phyloP scores from a whole-genome alignment of 345 rosid species.

The Lenwebbia sp. region DNA sequence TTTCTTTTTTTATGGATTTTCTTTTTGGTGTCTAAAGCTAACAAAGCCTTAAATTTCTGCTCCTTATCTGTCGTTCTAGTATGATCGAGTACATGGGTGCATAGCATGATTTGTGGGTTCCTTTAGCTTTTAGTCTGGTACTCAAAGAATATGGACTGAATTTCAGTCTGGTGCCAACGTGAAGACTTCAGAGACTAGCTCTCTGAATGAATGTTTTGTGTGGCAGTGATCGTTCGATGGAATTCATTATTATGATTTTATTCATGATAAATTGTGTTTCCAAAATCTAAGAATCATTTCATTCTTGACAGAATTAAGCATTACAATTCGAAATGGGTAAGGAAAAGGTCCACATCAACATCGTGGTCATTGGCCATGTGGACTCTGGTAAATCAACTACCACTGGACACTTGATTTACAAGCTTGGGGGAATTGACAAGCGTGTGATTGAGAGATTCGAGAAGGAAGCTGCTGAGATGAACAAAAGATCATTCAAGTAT shows the following conservation, averaged over 20 bases:
- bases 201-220: not conserved
- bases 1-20: not conserved
- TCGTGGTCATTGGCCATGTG: conserved; percentile 71
- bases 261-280: not conserved
- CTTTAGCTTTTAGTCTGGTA: not conserved
- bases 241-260: not conserved
- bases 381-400: conserved; percentile 78
- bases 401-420: conserved; percentile 84
- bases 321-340: conserved; percentile 35
- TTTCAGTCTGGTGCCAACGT: not conserved
- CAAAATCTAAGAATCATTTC: not conserved
- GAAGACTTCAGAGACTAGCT: not conserved
- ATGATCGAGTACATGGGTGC: not conserved
- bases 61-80: not conserved
- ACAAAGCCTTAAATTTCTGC: not conserved
- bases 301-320: not conserved
- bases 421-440: conserved; percentile 89
- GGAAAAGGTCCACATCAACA: conserved; percentile 62
- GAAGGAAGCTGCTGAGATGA: conserved; percentile 89
- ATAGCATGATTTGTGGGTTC: not conserved
- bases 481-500: conserved; percentile 77
- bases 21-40: not conserved
- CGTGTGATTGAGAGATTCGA: conserved; percentile 70
- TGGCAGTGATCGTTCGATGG: not conserved
- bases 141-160: not conserved